phyloP scores from a whole-genome alignment of 2,329 filamentous ascomycete species.

The Cladorrhinum sp. region DNA sequence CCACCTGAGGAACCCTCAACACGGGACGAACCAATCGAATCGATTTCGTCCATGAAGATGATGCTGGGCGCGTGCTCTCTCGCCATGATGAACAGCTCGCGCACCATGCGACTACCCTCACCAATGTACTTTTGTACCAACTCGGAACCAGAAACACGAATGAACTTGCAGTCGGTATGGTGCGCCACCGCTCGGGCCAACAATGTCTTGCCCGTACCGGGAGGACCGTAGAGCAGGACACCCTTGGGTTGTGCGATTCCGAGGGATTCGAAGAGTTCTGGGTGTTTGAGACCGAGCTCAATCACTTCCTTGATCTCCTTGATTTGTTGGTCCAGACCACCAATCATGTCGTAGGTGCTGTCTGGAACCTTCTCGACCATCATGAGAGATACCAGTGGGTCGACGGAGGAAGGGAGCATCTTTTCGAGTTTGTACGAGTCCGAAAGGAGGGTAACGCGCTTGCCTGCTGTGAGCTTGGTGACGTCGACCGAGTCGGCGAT shows the following conservation, averaged over 20 bases:
- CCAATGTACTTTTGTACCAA: constrained; percentile 99
- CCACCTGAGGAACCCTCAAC: constrained; percentile 94
- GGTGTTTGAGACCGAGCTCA: constrained; percentile 96
- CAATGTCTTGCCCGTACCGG: constrained; percentile 94
- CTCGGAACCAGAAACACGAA: constrained; percentile 92
- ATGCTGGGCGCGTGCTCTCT: constrained; percentile 96
- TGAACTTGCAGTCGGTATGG: constrained; percentile 99
- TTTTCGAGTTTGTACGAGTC: constrained; percentile 99
- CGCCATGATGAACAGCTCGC: constrained; percentile 98
- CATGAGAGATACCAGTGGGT: constrained; percentile 98
- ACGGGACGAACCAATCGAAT: constrained; percentile 95
- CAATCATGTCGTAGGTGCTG: constrained; percentile 99
- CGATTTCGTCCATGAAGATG: constrained; percentile 99
- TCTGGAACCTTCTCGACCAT: constrained; percentile 99
- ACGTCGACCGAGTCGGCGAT: constrained; percentile 93
- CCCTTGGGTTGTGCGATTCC: constrained; percentile 98
- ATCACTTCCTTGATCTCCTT: constrained; percentile 99
- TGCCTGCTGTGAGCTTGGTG: constrained; percentile 91
- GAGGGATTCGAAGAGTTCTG: constrained; percentile 97
- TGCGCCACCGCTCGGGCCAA: constrained; percentile 94
- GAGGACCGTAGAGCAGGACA: constrained; percentile 92
- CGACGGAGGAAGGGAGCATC: constrained; percentile 95
- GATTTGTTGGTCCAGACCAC: constrained; percentile 96
- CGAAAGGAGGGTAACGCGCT: constrained; percentile 92
- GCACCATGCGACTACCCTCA: constrained; percentile 96